These are phyloP conservation scores for Auxenochlorella pyrenoidosa DNA, from an alignment of 139 green algal species.

Conservation along the genomic window DNA sequence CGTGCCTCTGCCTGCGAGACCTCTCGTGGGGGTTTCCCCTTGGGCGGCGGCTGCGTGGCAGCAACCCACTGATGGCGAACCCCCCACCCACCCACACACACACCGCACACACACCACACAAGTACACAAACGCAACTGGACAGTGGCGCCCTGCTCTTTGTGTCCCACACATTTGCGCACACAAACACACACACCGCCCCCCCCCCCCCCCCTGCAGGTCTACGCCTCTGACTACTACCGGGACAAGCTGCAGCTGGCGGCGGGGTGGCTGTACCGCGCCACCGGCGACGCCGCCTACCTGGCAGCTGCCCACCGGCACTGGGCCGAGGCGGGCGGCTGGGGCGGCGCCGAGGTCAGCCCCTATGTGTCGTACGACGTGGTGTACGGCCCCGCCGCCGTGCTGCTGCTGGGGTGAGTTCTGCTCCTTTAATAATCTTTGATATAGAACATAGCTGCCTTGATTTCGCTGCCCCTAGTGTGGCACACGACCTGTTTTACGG, in stretches of 20 bases:
- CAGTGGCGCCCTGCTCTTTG: too few relatives aligned
- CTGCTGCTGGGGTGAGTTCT: constrained; percentile 18
- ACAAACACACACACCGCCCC: too few relatives aligned
- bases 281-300: constrained; percentile 43
- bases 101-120: too few relatives aligned
- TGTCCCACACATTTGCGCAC: too few relatives aligned
- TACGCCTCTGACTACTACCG: constrained; percentile 47
- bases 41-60: too few relatives aligned
- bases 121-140: too few relatives aligned
- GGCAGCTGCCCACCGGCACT: constrained; percentile 6
- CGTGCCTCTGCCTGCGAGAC: too few relatives aligned
- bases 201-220: not conserved
- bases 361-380: constrained; percentile 35
- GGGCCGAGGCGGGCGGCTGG: not conserved
- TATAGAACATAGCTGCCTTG: too few relatives aligned
- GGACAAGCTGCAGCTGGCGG: constrained; percentile 59
- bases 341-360: not conserved
- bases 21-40: too few relatives aligned
- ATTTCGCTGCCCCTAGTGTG: not conserved
- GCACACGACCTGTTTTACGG: not conserved
- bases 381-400: constrained; percentile 27
- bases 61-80: too few relatives aligned
- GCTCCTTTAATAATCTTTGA: too few relatives aligned
- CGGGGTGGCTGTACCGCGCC: constrained; percentile 57
- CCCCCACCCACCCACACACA: too few relatives aligned